phyloP scores from a whole-genome alignment of 345 rosid species.

The Theobroma cacao region DNA sequence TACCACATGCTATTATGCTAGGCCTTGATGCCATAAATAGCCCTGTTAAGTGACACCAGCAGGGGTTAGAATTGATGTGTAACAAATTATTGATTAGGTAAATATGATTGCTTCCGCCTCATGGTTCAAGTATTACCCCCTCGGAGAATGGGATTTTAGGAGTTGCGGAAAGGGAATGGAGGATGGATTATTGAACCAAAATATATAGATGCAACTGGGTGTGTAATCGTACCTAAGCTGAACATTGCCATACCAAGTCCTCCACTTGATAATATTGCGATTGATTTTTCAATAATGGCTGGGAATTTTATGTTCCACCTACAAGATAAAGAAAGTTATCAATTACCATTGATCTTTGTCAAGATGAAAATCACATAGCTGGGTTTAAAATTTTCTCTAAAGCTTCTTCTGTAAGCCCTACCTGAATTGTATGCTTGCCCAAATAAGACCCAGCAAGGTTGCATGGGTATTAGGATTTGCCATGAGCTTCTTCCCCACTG shows the following conservation, averaged over 20 bases:
- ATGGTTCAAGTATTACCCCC: neutral
- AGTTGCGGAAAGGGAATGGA: neutral
- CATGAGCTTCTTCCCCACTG: constrained; percentile 65
- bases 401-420: constrained; percentile 10
- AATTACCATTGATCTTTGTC: neutral
- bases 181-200: neutral
- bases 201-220: neutral
- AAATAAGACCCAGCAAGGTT: constrained; percentile 58
- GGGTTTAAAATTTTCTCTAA: neutral
- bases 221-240: constrained; percentile 68
- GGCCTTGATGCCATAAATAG: constrained; percentile 77
- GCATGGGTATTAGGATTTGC: constrained; percentile 83
- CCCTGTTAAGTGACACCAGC: constrained; percentile 37
- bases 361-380: neutral
- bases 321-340: constrained; percentile 2
- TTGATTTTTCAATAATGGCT: constrained; percentile 57
- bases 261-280: constrained; percentile 65
- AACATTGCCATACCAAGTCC: constrained; percentile 98
- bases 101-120: too few relatives aligned
- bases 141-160: neutral
- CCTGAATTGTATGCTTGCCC: constrained; percentile 88
- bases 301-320: constrained; percentile 76
- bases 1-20: constrained; percentile 75
- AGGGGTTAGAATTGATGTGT: neutral
- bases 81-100: neutral